These are phyloP conservation scores for Alternaria tenuissima DNA, from an alignment of 2,329 filamentous ascomycete species.

Conservation along the genomic window DNA sequence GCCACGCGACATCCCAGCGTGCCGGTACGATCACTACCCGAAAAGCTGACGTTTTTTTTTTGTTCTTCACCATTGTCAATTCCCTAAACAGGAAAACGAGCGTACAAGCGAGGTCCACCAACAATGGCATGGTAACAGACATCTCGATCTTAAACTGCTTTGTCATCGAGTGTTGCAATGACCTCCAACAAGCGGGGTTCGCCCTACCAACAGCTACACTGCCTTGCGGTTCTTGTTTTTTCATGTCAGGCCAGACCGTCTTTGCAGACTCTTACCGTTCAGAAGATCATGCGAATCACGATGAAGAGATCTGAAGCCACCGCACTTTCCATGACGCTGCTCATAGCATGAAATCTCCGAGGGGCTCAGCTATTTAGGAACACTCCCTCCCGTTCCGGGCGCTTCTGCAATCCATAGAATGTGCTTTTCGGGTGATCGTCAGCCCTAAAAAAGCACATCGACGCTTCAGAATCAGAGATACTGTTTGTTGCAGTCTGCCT, in stretches of 20 bases:
- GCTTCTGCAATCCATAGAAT: conserved; percentile 4
- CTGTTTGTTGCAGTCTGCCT: conserved; percentile 13
- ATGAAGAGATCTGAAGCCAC: conserved; percentile 4
- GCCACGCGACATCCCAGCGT: conserved; percentile 7
- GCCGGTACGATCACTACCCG: conserved; percentile 4
- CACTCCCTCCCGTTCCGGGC: conserved; percentile 4
- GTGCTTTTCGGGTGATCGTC: not conserved
- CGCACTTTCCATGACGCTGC: not conserved
- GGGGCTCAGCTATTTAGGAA: not conserved
- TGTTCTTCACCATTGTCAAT: not conserved
- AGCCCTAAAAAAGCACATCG: conserved; percentile 3
- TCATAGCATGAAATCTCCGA: conserved; percentile 10
- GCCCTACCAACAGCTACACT: not conserved
- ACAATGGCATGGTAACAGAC: not conserved
- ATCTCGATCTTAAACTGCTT: not conserved
- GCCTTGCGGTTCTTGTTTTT: not conserved
- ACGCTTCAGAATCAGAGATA: not conserved
- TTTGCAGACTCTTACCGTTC: not conserved
- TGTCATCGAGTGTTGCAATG: not conserved
- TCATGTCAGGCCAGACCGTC: not conserved
- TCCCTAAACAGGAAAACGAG: not conserved
- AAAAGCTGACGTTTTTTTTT: not conserved
- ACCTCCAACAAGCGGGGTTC: not conserved
- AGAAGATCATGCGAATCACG: not conserved
- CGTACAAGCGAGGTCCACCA: not conserved